Evolutionary conservation across 257 asterid genomes (phyloP).

Genomic region (Anisodus tanguticus): DNA sequence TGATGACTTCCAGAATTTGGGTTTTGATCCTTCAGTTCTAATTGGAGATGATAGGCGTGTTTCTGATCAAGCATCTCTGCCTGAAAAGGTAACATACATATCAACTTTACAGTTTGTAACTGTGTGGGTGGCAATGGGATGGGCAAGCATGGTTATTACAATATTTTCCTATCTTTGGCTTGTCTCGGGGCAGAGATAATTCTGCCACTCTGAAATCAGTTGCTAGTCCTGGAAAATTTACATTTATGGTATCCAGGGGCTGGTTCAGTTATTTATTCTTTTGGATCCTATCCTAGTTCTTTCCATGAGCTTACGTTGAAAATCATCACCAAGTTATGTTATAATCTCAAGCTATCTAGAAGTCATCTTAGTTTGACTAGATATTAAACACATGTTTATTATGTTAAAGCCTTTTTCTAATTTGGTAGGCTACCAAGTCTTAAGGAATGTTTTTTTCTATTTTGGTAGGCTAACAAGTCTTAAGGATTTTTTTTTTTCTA

Average conservation of each 20-base stretch:
- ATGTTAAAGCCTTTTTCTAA: too few relatives aligned
- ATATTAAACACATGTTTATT: too few relatives aligned
- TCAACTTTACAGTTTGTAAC: neutral
- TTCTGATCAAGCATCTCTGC: slow-evolving; percentile 31
- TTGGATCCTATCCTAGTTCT: slow-evolving; percentile 50
- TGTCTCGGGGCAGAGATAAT: slow-evolving; percentile 55
- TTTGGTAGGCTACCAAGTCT: too few relatives aligned
- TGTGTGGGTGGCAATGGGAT: neutral
- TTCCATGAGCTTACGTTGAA: slow-evolving; percentile 40
- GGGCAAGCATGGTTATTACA: slow-evolving; percentile 54
- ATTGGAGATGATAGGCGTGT: slow-evolving; percentile 36
- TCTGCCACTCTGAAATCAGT: slow-evolving; percentile 59
- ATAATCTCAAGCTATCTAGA: too few relatives aligned
- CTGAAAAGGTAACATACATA: slow-evolving; percentile 45
- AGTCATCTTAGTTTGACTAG: too few relatives aligned
- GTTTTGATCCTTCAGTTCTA: slow-evolving; percentile 49
- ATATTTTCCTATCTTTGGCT: slow-evolving; percentile 69
- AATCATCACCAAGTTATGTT: too few relatives aligned
- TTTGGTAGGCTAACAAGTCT: too few relatives aligned
- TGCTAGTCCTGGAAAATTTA: slow-evolving; percentile 57
- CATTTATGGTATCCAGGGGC: slow-evolving; percentile 39
- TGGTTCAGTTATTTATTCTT: slow-evolving; percentile 39
- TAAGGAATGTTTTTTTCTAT: too few relatives aligned
- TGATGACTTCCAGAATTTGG: slow-evolving; percentile 43
- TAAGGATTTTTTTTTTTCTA: too few relatives aligned